Percentiles rank a stretch among this genome's conserved stretches.
These are phyloP conservation scores for Cruciata laevipes DNA, from an alignment of 257 asterid genomes.

Conservation along the genomic window DNA sequence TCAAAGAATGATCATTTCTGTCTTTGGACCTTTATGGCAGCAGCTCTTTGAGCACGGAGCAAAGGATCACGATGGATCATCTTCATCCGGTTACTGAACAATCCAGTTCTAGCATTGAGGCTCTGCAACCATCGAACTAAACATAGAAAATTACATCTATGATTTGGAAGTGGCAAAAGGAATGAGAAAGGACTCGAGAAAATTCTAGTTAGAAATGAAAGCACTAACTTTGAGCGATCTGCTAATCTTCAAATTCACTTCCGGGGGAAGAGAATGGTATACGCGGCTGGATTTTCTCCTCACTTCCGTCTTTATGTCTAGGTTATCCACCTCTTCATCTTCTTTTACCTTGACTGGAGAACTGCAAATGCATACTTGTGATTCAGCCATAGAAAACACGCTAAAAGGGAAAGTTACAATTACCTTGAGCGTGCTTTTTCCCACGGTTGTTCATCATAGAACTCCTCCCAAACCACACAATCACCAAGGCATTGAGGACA, in stretches of 20 bases:
- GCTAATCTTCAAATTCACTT: constrained; percentile 93
- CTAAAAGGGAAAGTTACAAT: constrained; percentile 12
- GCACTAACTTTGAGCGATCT: constrained; percentile 83
- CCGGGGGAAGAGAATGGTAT: constrained; percentile 62
- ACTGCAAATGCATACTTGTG: constrained; percentile 30
- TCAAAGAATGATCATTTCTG: neutral
- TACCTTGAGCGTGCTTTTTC: constrained; percentile 89
- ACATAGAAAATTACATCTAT: constrained; percentile 50
- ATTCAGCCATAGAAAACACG: neutral
- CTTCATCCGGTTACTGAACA: constrained; percentile 88
- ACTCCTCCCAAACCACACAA: constrained; percentile 96
- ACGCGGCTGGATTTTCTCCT: constrained; percentile 62
- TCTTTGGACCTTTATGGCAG: constrained; percentile 77
- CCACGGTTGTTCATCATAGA: constrained; percentile 91
- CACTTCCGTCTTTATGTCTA: constrained; percentile 66
- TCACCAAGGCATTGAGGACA: constrained; percentile 85
- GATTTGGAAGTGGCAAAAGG: constrained; percentile 16
- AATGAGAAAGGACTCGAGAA: neutral
- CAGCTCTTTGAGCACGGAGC: constrained; percentile 85
- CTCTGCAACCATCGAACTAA: constrained; percentile 97
- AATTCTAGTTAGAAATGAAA: constrained; percentile 20
- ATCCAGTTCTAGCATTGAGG: constrained; percentile 89
- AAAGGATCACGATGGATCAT: constrained; percentile 73
- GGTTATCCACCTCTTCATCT: constrained; percentile 86
- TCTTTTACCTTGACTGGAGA: constrained; percentile 87